Conservation (phyloP, 2,329 filamentous ascomycete genomes). For the Colletotrichum sp. region DNA sequence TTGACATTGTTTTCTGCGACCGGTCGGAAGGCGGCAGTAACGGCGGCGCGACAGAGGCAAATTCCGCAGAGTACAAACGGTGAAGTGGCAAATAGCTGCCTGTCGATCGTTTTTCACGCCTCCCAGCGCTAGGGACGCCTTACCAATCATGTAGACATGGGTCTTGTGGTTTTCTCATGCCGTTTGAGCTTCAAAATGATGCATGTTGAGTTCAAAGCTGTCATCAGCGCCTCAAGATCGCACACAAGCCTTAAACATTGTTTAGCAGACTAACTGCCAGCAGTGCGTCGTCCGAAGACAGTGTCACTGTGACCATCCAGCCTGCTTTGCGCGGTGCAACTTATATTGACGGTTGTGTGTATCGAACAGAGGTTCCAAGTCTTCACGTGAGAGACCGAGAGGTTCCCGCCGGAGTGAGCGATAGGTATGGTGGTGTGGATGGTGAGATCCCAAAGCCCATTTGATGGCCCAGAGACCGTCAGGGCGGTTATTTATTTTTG, state of each 20-base stretch:
- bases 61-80: not conserved
- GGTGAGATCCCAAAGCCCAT: not conserved
- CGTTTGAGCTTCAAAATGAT: not conserved
- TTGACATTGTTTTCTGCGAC: not conserved
- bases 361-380: not conserved
- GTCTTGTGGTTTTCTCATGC: not conserved
- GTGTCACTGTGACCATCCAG: not conserved
- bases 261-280: not conserved
- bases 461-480: not conserved
- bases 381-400: not conserved
- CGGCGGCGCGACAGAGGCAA: not conserved
- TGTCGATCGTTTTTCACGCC: not conserved
- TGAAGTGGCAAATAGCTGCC: conserved; percentile 8
- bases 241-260: not conserved
- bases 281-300: not conserved
- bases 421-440: not conserved
- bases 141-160: conserved; percentile 5
- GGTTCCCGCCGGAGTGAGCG: not conserved
- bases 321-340: not conserved
- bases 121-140: not conserved
- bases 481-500: not conserved
- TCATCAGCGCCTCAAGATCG: not conserved
- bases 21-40: not conserved
- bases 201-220: not conserved
- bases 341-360: not conserved